A percentile compares a stretch with the other conserved stretches of the same genome.
Evolutionary conservation across 257 asterid species (phyloP).

Genomic region (Linderniella brevidens): DNA sequence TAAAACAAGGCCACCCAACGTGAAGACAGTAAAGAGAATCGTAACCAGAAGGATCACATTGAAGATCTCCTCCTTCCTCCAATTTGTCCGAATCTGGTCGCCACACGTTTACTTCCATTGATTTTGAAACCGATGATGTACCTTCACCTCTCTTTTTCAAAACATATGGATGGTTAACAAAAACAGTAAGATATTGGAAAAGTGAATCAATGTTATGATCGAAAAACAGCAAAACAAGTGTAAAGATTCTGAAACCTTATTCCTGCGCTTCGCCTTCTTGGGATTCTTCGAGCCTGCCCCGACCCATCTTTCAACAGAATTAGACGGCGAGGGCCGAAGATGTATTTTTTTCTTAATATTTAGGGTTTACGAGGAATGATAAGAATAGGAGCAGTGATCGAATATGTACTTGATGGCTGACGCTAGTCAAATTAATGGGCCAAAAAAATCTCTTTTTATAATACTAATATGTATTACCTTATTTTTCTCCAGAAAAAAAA

Average conservation of each 20-base stretch:
- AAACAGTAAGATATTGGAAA: not conserved
- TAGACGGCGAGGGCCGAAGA: too few relatives aligned
- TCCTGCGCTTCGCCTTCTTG: slow-evolving; percentile 56
- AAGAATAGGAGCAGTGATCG: too few relatives aligned
- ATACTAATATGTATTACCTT: too few relatives aligned
- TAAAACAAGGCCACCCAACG: slow-evolving; percentile 88
- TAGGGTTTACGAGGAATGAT: too few relatives aligned
- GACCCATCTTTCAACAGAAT: too few relatives aligned
- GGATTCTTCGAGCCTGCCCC: slow-evolving; percentile 62
- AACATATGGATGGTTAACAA: slow-evolving; percentile 3
- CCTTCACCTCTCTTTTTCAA: slow-evolving; percentile 38
- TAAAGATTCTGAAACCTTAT: slow-evolving; percentile 28
- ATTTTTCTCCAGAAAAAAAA: too few relatives aligned
- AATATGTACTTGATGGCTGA: too few relatives aligned
- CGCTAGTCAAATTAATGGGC: too few relatives aligned
- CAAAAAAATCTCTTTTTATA: too few relatives aligned
- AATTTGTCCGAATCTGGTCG: slow-evolving; percentile 74
- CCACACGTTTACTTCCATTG: slow-evolving; percentile 58
- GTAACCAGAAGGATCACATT: slow-evolving; percentile 79
- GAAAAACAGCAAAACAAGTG: not conserved
- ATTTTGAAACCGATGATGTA: slow-evolving; percentile 36
- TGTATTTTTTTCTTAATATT: too few relatives aligned
- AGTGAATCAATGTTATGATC: not conserved
- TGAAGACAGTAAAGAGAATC: slow-evolving; percentile 68
- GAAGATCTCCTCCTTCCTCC: slow-evolving; percentile 90